Conservation (phyloP, 2,329 filamentous ascomycete species). For the Herpomyces periplanetae region DNA sequence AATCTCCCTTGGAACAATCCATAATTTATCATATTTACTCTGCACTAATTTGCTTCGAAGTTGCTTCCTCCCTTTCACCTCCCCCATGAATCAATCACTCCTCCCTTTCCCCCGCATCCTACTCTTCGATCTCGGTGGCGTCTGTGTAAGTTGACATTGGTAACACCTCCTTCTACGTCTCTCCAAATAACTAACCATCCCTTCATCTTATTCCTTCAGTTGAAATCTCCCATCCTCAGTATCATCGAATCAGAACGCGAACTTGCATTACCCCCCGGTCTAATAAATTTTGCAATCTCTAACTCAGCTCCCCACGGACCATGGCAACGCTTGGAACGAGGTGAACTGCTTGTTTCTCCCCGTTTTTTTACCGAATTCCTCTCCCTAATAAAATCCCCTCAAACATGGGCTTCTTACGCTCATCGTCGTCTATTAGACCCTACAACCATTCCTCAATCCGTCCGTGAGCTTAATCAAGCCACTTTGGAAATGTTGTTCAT, state of each 20-base stretch:
- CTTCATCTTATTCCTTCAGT: slow-evolving; percentile 12
- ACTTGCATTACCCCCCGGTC: slow-evolving; percentile 39
- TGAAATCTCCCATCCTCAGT: slow-evolving; percentile 58
- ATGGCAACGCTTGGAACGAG: slow-evolving; percentile 63
- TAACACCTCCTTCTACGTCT: slow-evolving; percentile 2
- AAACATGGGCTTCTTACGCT: slow-evolving; percentile 23
- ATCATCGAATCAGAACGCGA: slow-evolving; percentile 60
- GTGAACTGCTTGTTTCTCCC: slow-evolving; percentile 32
- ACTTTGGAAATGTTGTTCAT: background rate
- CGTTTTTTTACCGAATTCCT: slow-evolving; percentile 39
- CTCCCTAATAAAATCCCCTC: slow-evolving; percentile 26
- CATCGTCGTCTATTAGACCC: slow-evolving; percentile 8
- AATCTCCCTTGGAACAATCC: too few relatives aligned
- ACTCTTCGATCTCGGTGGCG: slow-evolving; percentile 80
- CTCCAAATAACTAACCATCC: background rate
- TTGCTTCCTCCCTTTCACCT: too few relatives aligned
- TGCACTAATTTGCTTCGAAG: too few relatives aligned
- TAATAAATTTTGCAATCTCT: slow-evolving; percentile 67
- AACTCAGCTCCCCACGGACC: slow-evolving; percentile 32
- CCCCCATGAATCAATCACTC: too few relatives aligned
- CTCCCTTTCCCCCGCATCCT: too few relatives aligned
- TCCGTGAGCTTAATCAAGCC: background rate
- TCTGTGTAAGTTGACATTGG: slow-evolving; percentile 28
- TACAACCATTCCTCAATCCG: background rate
- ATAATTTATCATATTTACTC: too few relatives aligned